A percentile compares a stretch with the other conserved stretches of the same genome.
Conservation (phyloP, 2,329 filamentous ascomycete genomes). For the Trichophyton benhamiae region DNA sequence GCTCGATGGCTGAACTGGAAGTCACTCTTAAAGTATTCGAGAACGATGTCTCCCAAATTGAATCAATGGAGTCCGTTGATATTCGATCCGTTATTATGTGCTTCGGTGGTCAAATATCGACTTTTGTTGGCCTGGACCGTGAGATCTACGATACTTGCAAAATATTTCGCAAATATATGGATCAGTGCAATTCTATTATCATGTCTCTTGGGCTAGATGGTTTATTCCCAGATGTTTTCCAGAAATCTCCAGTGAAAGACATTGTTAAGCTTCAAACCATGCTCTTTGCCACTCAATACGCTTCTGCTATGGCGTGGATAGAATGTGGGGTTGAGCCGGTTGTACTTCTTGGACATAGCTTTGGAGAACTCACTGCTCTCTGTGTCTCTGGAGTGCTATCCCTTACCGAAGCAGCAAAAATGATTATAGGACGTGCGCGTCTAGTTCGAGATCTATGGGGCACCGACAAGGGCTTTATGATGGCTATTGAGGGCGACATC, state of each 20-base stretch:
- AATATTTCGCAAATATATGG: conserved; percentile 23
- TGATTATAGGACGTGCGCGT: conserved; percentile 23
- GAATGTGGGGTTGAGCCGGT: conserved; percentile 25
- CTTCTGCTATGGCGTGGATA: conserved; percentile 28
- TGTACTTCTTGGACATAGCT: conserved; percentile 28
- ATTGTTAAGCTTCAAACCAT: conserved; percentile 24
- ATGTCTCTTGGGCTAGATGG: conserved; percentile 16
- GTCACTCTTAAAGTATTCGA: neutral
- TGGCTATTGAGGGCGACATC: conserved; percentile 16
- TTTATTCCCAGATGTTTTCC: conserved; percentile 17
- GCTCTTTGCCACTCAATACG: conserved; percentile 29
- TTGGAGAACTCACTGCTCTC: conserved; percentile 28
- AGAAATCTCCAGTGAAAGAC: conserved; percentile 18
- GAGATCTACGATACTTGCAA: conserved; percentile 19
- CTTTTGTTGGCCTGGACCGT: conserved; percentile 18
- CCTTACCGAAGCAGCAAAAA: conserved; percentile 19
- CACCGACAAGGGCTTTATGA: conserved; percentile 23
- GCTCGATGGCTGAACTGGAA: neutral
- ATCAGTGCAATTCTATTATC: conserved; percentile 23
- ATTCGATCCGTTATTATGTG: conserved; percentile 21
- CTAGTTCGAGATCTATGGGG: conserved; percentile 25
- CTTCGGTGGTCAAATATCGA: conserved; percentile 30
- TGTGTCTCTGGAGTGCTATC: conserved; percentile 22
- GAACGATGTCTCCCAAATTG: neutral
- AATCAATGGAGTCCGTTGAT: neutral